phyloP scores from a whole-genome alignment of 768 basidiomycete genomes.

The Lactifluus rugatus region DNA sequence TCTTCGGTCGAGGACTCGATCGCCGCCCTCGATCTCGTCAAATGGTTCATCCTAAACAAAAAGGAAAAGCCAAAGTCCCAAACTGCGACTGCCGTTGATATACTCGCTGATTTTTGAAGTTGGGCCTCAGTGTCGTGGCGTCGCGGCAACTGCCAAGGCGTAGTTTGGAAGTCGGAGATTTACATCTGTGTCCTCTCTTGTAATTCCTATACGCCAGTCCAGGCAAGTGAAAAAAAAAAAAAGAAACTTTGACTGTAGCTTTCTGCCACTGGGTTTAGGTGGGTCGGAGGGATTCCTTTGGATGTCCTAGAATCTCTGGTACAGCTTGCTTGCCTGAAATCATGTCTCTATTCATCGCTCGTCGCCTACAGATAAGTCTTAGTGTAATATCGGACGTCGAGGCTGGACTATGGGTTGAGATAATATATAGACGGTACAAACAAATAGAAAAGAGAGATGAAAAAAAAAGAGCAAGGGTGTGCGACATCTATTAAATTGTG shows the following conservation, averaged over 20 bases:
- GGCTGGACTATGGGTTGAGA: not conserved
- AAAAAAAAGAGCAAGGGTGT: not conserved
- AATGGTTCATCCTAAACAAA: constrained; percentile 68
- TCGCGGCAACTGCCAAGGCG: not conserved
- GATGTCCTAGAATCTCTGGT: too few relatives aligned
- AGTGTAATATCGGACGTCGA: not conserved
- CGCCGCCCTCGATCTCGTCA: constrained; percentile 80
- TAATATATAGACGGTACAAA: not conserved
- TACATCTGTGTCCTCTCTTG: not conserved
- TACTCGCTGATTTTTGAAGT: too few relatives aligned
- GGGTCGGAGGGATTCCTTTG: too few relatives aligned
- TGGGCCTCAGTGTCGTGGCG: not conserved
- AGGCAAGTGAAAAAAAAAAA: not conserved
- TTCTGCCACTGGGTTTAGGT: not conserved
- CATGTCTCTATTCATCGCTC: not conserved
- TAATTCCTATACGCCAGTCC: not conserved
- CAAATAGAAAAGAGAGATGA: not conserved
- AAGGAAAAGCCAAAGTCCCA: constrained; percentile 26
- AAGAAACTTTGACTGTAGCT: not conserved
- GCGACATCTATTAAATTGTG: not conserved
- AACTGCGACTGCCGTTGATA: too few relatives aligned
- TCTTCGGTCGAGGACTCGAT: constrained; percentile 85
- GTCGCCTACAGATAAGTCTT: not conserved
- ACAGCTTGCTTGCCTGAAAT: not conserved
- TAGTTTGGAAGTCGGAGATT: not conserved